These are phyloP conservation scores for Paramecium biaurelia DNA, from an alignment of 73 alveolate species.

Conservation along the genomic window DNA sequence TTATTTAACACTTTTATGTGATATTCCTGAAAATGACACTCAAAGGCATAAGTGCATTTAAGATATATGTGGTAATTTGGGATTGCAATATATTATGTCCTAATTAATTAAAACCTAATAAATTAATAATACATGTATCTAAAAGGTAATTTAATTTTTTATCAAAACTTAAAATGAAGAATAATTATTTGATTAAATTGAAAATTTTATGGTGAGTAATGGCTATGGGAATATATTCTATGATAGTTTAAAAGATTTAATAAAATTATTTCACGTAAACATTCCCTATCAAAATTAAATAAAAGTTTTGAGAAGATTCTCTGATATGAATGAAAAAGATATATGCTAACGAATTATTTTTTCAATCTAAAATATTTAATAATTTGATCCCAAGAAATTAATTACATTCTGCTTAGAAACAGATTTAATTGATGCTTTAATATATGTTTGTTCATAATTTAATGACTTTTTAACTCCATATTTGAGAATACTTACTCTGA, in stretches of 20 bases:
- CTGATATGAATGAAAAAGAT: neutral
- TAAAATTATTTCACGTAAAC: neutral
- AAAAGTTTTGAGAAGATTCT: neutral
- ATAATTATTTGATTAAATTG: neutral
- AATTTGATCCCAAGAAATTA: slow-evolving; percentile 2
- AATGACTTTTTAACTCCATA: slow-evolving; percentile 31
- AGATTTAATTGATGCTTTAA: neutral
- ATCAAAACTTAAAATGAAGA: slow-evolving; percentile 8
- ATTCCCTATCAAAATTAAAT: neutral
- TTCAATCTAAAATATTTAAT: neutral
- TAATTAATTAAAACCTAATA: neutral
- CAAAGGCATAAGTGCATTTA: neutral
- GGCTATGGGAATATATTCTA: neutral
- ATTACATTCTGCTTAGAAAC: neutral
- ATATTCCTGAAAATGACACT: slow-evolving; percentile 31
- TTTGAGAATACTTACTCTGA: neutral
- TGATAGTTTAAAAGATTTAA: neutral
- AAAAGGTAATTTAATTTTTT: neutral
- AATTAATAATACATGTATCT: neutral
- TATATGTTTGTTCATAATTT: neutral
- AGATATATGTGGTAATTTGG: neutral
- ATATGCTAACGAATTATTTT: neutral
- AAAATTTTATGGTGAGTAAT: neutral
- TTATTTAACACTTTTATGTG: neutral
- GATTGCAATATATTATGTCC: neutral